Conservation (phyloP, 257 asterid genomes). For the Echites panduratus region DNA sequence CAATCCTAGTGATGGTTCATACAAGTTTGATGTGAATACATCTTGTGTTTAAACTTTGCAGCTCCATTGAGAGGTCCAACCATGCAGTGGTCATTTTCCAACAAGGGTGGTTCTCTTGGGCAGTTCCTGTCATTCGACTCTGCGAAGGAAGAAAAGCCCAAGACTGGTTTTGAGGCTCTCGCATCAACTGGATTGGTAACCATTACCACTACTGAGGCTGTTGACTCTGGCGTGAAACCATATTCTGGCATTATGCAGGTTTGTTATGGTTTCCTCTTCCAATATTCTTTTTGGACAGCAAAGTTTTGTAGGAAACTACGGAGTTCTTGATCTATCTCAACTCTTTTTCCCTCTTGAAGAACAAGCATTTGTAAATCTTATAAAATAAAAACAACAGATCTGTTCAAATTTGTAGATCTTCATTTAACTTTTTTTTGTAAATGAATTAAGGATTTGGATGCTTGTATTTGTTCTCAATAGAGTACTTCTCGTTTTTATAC, state of each 20-base stretch:
- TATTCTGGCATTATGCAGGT: conserved; percentile 42
- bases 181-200: conserved; percentile 57
- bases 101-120: conserved; percentile 31
- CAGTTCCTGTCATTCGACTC: conserved; percentile 45
- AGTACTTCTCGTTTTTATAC: not conserved
- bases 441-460: not conserved
- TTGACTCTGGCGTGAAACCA: conserved; percentile 18
- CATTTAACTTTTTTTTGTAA: not conserved
- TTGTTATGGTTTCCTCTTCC: conserved; percentile 1
- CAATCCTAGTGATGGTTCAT: conserved; percentile 8
- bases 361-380: not conserved
- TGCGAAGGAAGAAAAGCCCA: conserved; percentile 36
- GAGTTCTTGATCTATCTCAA: not conserved
- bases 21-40: not conserved
- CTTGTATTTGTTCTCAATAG: not conserved
- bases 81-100: conserved; percentile 64
- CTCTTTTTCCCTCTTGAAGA: not conserved
- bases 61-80: conserved; percentile 43
- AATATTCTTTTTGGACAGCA: not conserved
- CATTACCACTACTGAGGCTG: conserved; percentile 42
- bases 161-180: conserved; percentile 55
- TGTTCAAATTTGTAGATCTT: not conserved
- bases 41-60: conserved; percentile 26
- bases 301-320: not conserved
- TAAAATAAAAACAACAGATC: not conserved